Evolutionary conservation across 1,284 basidiomycete genomes (phyloP).

Genomic region (Ceratobasidium sp.): DNA sequence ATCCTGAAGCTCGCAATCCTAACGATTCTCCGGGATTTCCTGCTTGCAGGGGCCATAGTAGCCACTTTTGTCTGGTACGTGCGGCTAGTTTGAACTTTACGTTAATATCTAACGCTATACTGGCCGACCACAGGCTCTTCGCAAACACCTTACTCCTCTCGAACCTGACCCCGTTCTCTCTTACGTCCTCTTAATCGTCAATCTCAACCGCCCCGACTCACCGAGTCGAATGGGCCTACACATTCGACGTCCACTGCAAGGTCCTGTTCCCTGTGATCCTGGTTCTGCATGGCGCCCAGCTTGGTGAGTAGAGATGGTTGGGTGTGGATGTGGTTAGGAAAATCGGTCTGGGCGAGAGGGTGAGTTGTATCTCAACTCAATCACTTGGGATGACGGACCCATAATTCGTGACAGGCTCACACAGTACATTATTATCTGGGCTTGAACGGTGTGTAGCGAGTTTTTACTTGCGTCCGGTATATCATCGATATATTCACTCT

Average conservation of each 20-base stretch:
- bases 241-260: conserved; percentile 96
- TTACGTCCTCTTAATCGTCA: conserved; percentile 54
- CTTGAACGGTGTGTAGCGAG: conserved; percentile 73
- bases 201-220: conserved; percentile 69
- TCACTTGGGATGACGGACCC: too few relatives aligned
- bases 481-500: conserved; percentile 40
- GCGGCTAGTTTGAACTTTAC: background rate
- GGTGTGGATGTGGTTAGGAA: too few relatives aligned
- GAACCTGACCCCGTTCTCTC: conserved; percentile 69
- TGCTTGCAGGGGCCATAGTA: conserved; percentile 75
- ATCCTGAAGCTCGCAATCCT: conserved; percentile 73
- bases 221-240: too few relatives aligned
- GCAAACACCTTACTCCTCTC: conserved; percentile 77
- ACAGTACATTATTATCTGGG: conserved; percentile 94
- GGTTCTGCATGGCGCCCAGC: conserved; percentile 87
- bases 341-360: conserved; percentile 85
- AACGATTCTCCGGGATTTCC: conserved; percentile 87
- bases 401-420: conserved; percentile 66
- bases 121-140: conserved; percentile 74
- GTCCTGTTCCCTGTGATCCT: conserved; percentile 94
- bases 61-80: conserved; percentile 66
- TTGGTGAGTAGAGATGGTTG: too few relatives aligned
- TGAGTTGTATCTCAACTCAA: too few relatives aligned
- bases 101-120: background rate
- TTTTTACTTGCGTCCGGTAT: conserved; percentile 19